These are phyloP conservation scores for Cenchrus fungigraminus DNA, from an alignment of 176 grass and related monocot species.

Conservation along the genomic window DNA sequence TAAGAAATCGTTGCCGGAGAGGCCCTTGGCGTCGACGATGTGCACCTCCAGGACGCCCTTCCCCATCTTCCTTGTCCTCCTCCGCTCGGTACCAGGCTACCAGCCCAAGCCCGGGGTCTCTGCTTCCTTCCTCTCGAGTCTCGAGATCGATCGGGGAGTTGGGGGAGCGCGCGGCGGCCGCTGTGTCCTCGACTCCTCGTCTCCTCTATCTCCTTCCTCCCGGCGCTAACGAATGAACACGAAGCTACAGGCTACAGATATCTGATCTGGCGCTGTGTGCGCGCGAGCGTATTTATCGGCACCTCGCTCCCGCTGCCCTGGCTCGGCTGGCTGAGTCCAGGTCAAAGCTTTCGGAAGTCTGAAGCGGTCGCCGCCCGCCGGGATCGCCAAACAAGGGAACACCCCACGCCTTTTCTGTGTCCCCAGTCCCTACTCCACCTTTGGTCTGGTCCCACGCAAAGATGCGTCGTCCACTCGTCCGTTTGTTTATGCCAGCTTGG, in stretches of 20 bases:
- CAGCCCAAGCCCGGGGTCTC: neutral
- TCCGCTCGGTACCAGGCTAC: neutral
- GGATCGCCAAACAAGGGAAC: neutral
- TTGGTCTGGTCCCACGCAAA: neutral
- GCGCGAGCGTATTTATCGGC: constrained; percentile 3
- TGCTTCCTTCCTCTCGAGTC: neutral
- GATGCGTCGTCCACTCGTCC: neutral
- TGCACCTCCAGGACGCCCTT: constrained; percentile 78
- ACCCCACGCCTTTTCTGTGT: neutral
- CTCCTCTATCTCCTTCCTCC: no score
- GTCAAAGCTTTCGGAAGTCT: constrained; percentile 24
- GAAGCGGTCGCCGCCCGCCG: constrained; percentile 25
- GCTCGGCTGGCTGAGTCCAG: neutral
- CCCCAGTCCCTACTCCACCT: no score
- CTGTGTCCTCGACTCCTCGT: neutral
- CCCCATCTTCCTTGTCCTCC: constrained; percentile 42
- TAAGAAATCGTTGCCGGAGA: constrained; percentile 69
- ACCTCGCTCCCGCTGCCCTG: neutral
- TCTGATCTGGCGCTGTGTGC: neutral
- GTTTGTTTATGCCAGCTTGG: neutral
- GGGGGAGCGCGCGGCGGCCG: neutral
- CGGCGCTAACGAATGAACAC: neutral
- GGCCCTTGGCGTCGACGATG: constrained; percentile 77
- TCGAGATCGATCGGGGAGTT: neutral
- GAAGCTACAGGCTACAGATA: neutral